A percentile compares a stretch with the other conserved stretches of the same genome.
Conservation (phyloP, 2,329 filamentous ascomycete species). For the Beauveria asiatica region DNA sequence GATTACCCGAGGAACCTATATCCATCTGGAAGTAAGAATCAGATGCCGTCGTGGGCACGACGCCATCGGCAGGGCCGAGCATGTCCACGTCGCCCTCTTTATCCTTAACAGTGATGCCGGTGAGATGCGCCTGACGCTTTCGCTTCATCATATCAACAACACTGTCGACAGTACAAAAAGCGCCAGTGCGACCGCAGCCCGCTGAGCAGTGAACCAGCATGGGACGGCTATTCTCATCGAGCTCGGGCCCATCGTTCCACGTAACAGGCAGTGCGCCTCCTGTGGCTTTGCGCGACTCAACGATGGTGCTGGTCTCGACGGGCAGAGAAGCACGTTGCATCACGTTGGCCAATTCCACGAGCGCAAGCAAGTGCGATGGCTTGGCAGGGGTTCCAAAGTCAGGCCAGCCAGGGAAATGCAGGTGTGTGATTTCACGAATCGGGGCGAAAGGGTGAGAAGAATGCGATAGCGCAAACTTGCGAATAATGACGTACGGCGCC, state of each 20-base stretch:
- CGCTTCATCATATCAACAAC: slow-evolving; percentile 95
- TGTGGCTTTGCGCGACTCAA: slow-evolving; percentile 21
- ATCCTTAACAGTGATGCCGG: slow-evolving; percentile 15
- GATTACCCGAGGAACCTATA: neutral
- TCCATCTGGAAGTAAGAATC: slow-evolving; percentile 10
- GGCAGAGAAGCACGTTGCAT: slow-evolving; percentile 54
- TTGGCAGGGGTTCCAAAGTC: slow-evolving; percentile 92
- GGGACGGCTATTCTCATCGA: slow-evolving; percentile 48
- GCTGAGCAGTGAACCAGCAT: slow-evolving; percentile 93
- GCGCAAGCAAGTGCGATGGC: slow-evolving; percentile 72
- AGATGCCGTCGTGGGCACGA: slow-evolving; percentile 20
- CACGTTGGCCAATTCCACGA: slow-evolving; percentile 81
- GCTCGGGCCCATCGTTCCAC: slow-evolving; percentile 53
- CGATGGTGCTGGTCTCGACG: slow-evolving; percentile 33
- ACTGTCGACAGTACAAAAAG: slow-evolving; percentile 92
- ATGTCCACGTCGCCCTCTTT: slow-evolving; percentile 40
- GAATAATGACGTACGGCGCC: slow-evolving; percentile 68
- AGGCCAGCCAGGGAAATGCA: slow-evolving; percentile 95
- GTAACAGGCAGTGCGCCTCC: slow-evolving; percentile 27
- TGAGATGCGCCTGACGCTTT: slow-evolving; percentile 45
- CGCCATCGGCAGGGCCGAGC: slow-evolving; percentile 23
- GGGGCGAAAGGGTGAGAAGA: slow-evolving; percentile 69
- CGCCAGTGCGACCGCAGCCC: slow-evolving; percentile 89
- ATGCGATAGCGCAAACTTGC: slow-evolving; percentile 80
- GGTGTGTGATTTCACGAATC: slow-evolving; percentile 84